Base-by-base conservation (phyloP, 1,139 yeast species). In the Casaregolazyma suthepensis region DNA sequence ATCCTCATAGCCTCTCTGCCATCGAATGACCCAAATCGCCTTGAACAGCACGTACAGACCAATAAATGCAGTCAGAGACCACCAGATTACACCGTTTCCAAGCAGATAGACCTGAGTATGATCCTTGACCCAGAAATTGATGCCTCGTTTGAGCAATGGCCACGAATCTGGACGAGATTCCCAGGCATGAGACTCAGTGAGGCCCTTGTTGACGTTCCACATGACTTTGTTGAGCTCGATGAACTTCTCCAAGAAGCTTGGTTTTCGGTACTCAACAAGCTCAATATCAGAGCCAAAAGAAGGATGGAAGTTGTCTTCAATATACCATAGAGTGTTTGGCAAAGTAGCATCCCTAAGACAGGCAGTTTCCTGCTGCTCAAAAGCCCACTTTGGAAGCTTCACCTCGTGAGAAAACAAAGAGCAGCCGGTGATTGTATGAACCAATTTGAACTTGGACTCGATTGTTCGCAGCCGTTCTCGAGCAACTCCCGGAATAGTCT, bases 311-410 rank as follows among this genome's bases (percentile, higher is more conserved):
- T 90, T 91, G 57, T 83, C 79, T 74, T 94, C 99, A 64, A 94
- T 75, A 70, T 86, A 87, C 97, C 98, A 94, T 61, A 85, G 74
- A 51, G 90, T 79, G 69, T 87, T 82, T 45, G 82, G 80, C 61
- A 83, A 73, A 57, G 80, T 78, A 67, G 97, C 98, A 64, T 83
- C 88, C 51, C 81, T 75, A 51, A 97, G 94, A 71, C 96, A 82
- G 10, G 96, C 84, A 50, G 94, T 99, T 75, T 93, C 99, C 71
- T 89, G 97, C 74, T 94, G 99, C 63, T 86, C 94, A 65, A 86
- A 90, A 2, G 93, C 99, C 97, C 98, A 93, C 55, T 83, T 85
- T 55, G 99, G 99, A 62, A 93, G 80, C 71, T 87, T 88, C 51
- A 82, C 85, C 58, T 81, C 83, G 67, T 88, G 90, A 26, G 98